These are phyloP conservation scores for Avena atlantica DNA, from an alignment of 176 grass and related monocot species.

Conservation along the genomic window DNA sequence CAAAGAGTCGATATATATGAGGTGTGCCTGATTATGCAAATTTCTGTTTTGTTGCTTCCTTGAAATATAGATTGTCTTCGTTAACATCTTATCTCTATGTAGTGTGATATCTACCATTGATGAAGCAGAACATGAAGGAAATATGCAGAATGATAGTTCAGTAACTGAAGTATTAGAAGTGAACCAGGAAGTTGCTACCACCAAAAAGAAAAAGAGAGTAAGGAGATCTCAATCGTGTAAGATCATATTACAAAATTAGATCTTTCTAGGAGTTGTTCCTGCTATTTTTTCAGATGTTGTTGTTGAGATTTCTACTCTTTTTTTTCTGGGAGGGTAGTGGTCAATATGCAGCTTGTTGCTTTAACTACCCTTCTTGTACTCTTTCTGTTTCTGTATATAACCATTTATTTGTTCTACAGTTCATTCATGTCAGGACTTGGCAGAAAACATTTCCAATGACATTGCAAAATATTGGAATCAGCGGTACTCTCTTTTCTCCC, in stretches of 20 bases:
- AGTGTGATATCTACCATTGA: constrained; percentile 53
- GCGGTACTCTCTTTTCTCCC: constrained; percentile 90
- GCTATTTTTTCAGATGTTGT: constrained; percentile 36
- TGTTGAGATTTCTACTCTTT: constrained; percentile 13
- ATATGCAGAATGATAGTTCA: constrained; percentile 38
- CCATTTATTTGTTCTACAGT: constrained; percentile 38
- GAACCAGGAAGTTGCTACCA: constrained; percentile 40
- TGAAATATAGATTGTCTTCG: constrained; percentile 24
- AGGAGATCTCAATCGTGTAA: constrained; percentile 76
- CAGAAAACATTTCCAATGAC: constrained; percentile 50
- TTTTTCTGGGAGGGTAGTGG: constrained; percentile 5
- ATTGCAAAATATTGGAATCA: constrained; percentile 91
- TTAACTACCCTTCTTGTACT: neutral
- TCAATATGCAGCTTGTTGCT: constrained; percentile 25
- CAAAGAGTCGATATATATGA: constrained; percentile 48
- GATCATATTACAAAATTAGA: constrained; percentile 49
- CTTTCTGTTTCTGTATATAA: constrained; percentile 33
- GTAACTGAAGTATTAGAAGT: constrained; percentile 40
- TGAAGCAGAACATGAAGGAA: constrained; percentile 47
- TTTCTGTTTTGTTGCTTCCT: constrained; percentile 19
- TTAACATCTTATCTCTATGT: constrained; percentile 45
- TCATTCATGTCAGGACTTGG: constrained; percentile 48
- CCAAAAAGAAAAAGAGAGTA: constrained; percentile 79
- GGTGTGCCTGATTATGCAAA: constrained; percentile 44
- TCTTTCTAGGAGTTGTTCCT: constrained; percentile 39